Evolutionary conservation across 306 rosid species (phyloP).

Genomic region (Canavalia gladiata): DNA sequence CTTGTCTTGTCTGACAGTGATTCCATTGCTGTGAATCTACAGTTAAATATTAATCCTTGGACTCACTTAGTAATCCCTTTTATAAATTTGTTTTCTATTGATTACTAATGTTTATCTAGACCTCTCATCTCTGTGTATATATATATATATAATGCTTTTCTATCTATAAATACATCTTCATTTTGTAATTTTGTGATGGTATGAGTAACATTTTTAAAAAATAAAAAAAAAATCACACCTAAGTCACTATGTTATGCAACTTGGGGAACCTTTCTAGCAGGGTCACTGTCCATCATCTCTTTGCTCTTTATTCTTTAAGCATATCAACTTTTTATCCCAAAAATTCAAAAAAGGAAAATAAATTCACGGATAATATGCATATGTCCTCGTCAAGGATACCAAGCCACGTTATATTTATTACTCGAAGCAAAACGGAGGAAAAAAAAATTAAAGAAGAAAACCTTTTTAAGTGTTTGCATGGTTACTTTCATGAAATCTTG

Average conservation of each 20-base stretch:
- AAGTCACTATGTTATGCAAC: constrained; percentile 30
- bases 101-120: not conserved
- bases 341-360: constrained; percentile 31
- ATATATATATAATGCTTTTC: not conserved
- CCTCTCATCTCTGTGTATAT: not conserved
- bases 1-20: constrained; percentile 41
- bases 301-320: constrained; percentile 48
- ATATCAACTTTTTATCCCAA: constrained; percentile 43
- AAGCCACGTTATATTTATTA: constrained; percentile 16
- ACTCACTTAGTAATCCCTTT: not conserved
- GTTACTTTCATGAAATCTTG: not conserved
- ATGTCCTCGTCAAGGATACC: constrained; percentile 44
- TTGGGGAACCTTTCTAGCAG: constrained; percentile 47
- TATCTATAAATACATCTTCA: no score
- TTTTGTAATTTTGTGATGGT: no score
- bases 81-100: not conserved
- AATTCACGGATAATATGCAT: constrained; percentile 33
- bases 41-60: not conserved
- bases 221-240: not conserved
- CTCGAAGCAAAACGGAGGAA: not conserved
- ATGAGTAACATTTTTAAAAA: no score
- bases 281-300: constrained; percentile 50
- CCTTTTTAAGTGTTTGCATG: constrained; percentile 37
- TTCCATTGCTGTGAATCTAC: constrained; percentile 43
- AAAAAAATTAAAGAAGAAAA: not conserved